Conservation (phyloP, 306 rosid species). For the Vigna nakashimae region DNA sequence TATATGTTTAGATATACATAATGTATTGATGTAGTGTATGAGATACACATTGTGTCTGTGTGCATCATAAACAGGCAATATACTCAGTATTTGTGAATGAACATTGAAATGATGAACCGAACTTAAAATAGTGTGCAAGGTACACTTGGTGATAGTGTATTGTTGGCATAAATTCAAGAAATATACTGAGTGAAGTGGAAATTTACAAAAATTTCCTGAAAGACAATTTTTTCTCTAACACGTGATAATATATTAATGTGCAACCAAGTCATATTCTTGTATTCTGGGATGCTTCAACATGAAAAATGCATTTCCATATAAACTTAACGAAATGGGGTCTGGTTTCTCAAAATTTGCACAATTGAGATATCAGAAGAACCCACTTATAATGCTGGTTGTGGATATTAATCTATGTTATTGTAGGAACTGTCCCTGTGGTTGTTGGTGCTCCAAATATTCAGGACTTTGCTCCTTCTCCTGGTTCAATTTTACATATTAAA, state of each 20-base stretch:
- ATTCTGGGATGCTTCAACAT: slow-evolving; percentile 15
- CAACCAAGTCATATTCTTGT: slow-evolving; percentile 14
- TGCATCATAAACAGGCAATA: no score
- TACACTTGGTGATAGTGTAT: slow-evolving; percentile 2
- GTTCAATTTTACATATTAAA: slow-evolving; percentile 79
- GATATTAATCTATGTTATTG: slow-evolving; percentile 41
- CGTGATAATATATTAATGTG: background rate
- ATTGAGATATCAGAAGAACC: slow-evolving; percentile 18
- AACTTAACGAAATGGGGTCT: background rate
- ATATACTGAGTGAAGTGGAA: background rate
- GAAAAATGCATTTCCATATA: slow-evolving; percentile 6
- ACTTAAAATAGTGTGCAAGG: background rate
- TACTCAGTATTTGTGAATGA: no score
- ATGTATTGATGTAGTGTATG: no score
- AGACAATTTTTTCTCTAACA: background rate
- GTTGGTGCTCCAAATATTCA: slow-evolving; percentile 94
- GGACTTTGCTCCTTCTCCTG: slow-evolving; percentile 82
- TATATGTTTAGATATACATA: no score
- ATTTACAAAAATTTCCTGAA: slow-evolving; percentile 15
- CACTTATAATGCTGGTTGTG: slow-evolving; percentile 20
- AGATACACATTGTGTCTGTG: no score
- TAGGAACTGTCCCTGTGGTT: slow-evolving; percentile 92
- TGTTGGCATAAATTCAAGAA: slow-evolving; percentile 6
- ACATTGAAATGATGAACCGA: no score
- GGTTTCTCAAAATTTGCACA: background rate